phyloP scores from a whole-genome alignment of 2,329 filamentous ascomycete species.

The Sclerotinia subarctica region DNA sequence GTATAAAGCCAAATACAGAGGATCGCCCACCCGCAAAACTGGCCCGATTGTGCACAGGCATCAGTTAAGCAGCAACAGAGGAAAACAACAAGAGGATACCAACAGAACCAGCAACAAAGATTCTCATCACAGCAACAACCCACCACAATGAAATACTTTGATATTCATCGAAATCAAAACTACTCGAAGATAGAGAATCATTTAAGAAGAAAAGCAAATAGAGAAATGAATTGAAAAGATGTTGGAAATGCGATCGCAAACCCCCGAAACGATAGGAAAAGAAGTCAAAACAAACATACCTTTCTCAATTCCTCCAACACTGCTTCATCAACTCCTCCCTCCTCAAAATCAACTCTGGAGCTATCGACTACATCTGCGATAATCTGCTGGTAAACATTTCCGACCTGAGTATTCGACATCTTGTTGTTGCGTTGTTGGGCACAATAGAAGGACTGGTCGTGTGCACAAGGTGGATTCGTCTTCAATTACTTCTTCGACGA shows the following conservation, averaged over 20 bases:
- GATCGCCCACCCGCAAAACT: conserved; percentile 36
- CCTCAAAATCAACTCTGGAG: conserved; percentile 93
- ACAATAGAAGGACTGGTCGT: neutral
- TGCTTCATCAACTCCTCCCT: conserved; percentile 84
- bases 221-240: conserved; percentile 8
- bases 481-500: neutral
- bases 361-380: conserved; percentile 86
- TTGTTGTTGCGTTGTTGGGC: conserved; percentile 24
- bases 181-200: neutral
- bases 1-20: conserved; percentile 40
- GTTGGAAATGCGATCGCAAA: conserved; percentile 9
- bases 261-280: neutral
- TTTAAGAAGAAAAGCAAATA: conserved; percentile 12
- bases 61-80: conserved; percentile 18
- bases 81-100: neutral
- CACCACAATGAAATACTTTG: neutral
- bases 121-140: neutral
- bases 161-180: neutral
- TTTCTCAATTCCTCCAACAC: conserved; percentile 83
- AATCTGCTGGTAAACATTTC: conserved; percentile 74
- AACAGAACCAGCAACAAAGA: conserved; percentile 10
- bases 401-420: conserved; percentile 44
- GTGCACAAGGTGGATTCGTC: neutral
- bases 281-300: conserved; percentile 61
- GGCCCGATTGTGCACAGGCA: conserved; percentile 26